These are phyloP conservation scores for Candida verbasci DNA, from an alignment of 805 yeast species.

Conservation along the genomic window DNA sequence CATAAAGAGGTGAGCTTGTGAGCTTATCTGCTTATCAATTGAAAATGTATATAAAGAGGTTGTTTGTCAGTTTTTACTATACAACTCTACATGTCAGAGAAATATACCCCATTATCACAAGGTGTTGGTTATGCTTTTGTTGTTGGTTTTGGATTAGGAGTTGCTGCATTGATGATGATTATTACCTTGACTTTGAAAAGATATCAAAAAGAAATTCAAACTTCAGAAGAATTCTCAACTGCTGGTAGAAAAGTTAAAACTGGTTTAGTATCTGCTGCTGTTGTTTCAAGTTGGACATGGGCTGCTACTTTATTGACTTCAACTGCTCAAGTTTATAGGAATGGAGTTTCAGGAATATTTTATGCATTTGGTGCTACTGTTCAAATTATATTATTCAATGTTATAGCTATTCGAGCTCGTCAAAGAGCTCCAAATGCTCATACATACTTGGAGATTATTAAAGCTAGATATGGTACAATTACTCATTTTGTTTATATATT, in stretches of 20 bases:
- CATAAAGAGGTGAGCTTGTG: too few relatives aligned
- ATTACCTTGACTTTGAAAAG: constrained; percentile 68
- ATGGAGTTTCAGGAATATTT: constrained; percentile 74
- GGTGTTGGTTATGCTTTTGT: constrained; percentile 87
- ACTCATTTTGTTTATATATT: constrained; percentile 70
- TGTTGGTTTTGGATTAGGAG: constrained; percentile 77
- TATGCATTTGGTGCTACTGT: constrained; percentile 92
- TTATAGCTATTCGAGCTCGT: constrained; percentile 83
- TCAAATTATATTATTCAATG: constrained; percentile 81
- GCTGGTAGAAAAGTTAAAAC: constrained; percentile 88
- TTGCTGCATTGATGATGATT: constrained; percentile 73
- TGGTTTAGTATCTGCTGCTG: constrained; percentile 83
- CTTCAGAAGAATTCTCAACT: constrained; percentile 91
- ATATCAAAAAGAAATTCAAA: constrained; percentile 80
- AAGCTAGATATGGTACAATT: constrained; percentile 68
- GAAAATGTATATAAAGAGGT: too few relatives aligned
- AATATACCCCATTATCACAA: constrained; percentile 47
- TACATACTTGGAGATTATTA: constrained; percentile 82
- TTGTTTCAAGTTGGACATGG: constrained; percentile 88
- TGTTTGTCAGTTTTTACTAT: too few relatives aligned
- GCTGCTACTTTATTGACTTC: constrained; percentile 35
- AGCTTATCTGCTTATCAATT: too few relatives aligned
- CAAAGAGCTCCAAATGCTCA: constrained; percentile 89
- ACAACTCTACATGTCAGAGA: not conserved
- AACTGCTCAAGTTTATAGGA: constrained; percentile 65